These are phyloP conservation scores for Colletotrichum sansevieriae DNA, from an alignment of 2,329 filamentous ascomycete species.

Conservation along the genomic window DNA sequence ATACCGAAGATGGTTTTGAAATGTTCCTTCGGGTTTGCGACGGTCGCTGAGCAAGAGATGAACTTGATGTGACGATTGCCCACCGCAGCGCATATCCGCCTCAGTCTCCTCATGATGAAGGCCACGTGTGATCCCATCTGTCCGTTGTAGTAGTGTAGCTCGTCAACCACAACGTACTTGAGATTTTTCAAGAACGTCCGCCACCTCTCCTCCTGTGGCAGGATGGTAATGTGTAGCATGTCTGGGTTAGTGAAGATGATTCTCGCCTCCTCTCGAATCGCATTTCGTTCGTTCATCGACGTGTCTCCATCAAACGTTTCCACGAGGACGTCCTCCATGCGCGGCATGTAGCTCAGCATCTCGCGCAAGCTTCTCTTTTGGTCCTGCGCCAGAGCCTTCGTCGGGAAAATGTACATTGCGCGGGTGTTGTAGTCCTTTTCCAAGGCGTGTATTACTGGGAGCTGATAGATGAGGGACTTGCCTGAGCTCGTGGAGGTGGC, in stretches of 20 bases:
- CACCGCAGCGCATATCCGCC: slow-evolving; percentile 89
- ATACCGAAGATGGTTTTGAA: slow-evolving; percentile 96
- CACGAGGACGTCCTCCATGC: slow-evolving; percentile 80
- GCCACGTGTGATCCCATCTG: slow-evolving; percentile 94
- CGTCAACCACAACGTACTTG: slow-evolving; percentile 90
- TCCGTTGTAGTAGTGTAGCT: slow-evolving; percentile 96
- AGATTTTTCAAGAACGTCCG: slow-evolving; percentile 88
- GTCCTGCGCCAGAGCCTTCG: slow-evolving; percentile 95
- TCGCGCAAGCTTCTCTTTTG: slow-evolving; percentile 91
- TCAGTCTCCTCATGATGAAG: slow-evolving; percentile 90
- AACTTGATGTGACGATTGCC: slow-evolving; percentile 90
- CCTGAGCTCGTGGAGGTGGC: slow-evolving; percentile 96
- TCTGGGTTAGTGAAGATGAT: slow-evolving; percentile 99
- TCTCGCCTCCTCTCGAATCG: slow-evolving; percentile 87
- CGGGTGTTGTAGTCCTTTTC: slow-evolving; percentile 82
- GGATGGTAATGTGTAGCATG: slow-evolving; percentile 94
- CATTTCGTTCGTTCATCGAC: slow-evolving; percentile 80
- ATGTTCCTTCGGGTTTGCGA: slow-evolving; percentile 91
- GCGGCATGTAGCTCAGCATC: slow-evolving; percentile 83
- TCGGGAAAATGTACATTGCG: slow-evolving; percentile 98
- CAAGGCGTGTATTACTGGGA: slow-evolving; percentile 89
- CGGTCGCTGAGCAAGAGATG: slow-evolving; percentile 95
- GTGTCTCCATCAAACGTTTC: slow-evolving; percentile 98
- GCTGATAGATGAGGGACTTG: slow-evolving; percentile 97
- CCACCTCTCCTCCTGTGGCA: slow-evolving; percentile 94